Evolutionary conservation across 495 filamentous ascomycete species (phyloP).

Genomic region (Aspergillus incahuasiensis): DNA sequence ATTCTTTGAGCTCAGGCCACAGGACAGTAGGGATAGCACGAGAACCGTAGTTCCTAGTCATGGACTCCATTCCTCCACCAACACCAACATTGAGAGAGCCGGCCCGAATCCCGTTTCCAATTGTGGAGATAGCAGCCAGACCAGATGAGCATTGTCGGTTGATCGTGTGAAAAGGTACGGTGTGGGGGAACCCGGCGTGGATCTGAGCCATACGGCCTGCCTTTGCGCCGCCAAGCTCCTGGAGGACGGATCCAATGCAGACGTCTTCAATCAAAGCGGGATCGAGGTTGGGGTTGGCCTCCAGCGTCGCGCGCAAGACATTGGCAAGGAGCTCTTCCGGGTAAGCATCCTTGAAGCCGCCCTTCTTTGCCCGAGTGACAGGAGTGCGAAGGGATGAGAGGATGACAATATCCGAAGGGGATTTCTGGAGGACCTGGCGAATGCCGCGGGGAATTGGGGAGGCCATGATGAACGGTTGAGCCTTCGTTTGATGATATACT

Average conservation of each 20-base stretch:
- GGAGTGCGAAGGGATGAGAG: slow-evolving; percentile 84
- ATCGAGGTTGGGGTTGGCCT: slow-evolving; percentile 68
- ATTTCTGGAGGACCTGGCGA: slow-evolving; percentile 72
- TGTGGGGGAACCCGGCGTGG: slow-evolving; percentile 70
- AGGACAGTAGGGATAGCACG: slow-evolving; percentile 75
- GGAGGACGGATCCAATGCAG: slow-evolving; percentile 79
- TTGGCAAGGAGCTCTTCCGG: slow-evolving; percentile 81
- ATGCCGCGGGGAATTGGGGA: slow-evolving; percentile 60
- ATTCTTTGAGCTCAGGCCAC: slow-evolving; percentile 69
- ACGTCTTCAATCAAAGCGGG: slow-evolving; percentile 72
- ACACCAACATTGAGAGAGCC: slow-evolving; percentile 75
- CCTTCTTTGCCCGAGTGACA: slow-evolving; percentile 75
- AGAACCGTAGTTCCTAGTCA: slow-evolving; percentile 84
- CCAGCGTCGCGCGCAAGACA: slow-evolving; percentile 79
- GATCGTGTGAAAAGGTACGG: slow-evolving; percentile 73
- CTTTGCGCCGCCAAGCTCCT: slow-evolving; percentile 87
- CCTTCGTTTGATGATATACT: neutral
- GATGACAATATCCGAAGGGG: slow-evolving; percentile 79
- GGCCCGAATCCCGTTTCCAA: slow-evolving; percentile 66
- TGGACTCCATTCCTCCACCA: slow-evolving; percentile 88
- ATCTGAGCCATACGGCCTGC: slow-evolving; percentile 87
- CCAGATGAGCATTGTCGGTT: slow-evolving; percentile 83
- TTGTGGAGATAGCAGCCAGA: slow-evolving; percentile 65
- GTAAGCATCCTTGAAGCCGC: slow-evolving; percentile 80
- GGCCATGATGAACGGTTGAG: slow-evolving; percentile 35